Evolutionary conservation across 2,329 filamentous ascomycete species (phyloP).

Genomic region (Arthrobotrys entomopaga): DNA sequence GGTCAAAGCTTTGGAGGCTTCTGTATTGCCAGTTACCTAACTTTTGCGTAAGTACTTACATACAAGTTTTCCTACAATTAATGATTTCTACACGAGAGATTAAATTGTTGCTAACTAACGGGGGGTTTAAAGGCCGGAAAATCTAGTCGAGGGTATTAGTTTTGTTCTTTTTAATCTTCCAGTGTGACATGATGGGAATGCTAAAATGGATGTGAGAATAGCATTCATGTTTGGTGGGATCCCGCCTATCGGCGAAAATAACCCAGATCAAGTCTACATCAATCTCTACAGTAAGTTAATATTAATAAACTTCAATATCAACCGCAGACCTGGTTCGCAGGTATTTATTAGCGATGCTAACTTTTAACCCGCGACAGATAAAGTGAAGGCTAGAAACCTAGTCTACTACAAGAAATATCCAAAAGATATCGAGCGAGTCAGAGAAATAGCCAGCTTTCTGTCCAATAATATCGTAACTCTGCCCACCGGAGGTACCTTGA

Average conservation of each 20-base stretch:
- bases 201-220: neutral
- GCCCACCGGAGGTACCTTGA: slow-evolving; percentile 78
- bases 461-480: slow-evolving; percentile 71
- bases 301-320: neutral
- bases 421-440: slow-evolving; percentile 77
- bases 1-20: slow-evolving; percentile 95
- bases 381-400: slow-evolving; percentile 76
- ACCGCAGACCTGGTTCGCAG: neutral
- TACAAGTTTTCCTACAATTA: neutral
- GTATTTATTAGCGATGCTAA: too few relatives aligned
- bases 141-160: slow-evolving; percentile 42
- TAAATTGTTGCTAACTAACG: neutral
- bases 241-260: slow-evolving; percentile 74
- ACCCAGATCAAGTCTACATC: slow-evolving; percentile 78
- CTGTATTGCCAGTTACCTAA: slow-evolving; percentile 83
- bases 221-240: slow-evolving; percentile 71
- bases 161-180: neutral
- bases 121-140: slow-evolving; percentile 12
- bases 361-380: slow-evolving; percentile 62
- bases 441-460: slow-evolving; percentile 74
- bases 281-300: slow-evolving; percentile 30
- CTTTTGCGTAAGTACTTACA: slow-evolving; percentile 70
- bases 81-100: neutral
- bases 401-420: slow-evolving; percentile 87
- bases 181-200: neutral